phyloP scores from a whole-genome alignment of 2,329 filamentous ascomycete species.

The Ceratocystis diversiconidia region DNA sequence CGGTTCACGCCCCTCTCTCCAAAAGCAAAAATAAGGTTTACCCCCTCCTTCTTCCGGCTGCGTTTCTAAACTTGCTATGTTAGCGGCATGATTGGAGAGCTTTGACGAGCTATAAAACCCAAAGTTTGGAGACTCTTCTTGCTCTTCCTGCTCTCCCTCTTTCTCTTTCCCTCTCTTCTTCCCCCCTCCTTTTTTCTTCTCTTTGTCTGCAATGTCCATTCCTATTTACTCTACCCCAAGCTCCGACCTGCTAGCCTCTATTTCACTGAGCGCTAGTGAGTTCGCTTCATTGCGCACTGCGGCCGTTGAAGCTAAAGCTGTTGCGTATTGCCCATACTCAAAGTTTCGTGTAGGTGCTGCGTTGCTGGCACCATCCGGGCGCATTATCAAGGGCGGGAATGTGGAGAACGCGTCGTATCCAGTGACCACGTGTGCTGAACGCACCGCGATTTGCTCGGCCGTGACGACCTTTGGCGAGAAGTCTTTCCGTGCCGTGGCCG shows the following conservation, averaged over 20 bases:
- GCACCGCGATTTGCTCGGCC: constrained; percentile 73
- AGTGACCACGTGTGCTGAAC: constrained; percentile 88
- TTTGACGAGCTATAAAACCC: not conserved
- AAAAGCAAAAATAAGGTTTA: not conserved
- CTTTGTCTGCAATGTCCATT: constrained; percentile 7
- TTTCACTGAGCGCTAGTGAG: constrained; percentile 44
- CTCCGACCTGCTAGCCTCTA: constrained; percentile 22
- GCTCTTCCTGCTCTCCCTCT: not conserved
- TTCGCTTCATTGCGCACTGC: constrained; percentile 48
- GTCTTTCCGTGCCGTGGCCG: constrained; percentile 63
- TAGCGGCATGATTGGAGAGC: not conserved
- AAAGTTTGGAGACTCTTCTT: not conserved
- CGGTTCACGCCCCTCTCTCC: not conserved
- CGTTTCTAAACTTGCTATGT: not conserved
- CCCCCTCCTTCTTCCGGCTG: not conserved
- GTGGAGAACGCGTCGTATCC: constrained; percentile 90
- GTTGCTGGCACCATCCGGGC: constrained; percentile 42
- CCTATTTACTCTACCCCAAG: constrained; percentile 23
- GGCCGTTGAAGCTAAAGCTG: constrained; percentile 56
- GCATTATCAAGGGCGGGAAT: constrained; percentile 54
- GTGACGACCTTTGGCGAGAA: constrained; percentile 42
- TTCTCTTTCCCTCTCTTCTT: not conserved
- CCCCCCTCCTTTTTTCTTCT: not conserved
- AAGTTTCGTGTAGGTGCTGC: constrained; percentile 81
- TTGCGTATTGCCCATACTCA: constrained; percentile 86